Evolutionary conservation across 2,329 filamentous ascomycete species (phyloP).

Genomic region (Talaromyces sp.): DNA sequence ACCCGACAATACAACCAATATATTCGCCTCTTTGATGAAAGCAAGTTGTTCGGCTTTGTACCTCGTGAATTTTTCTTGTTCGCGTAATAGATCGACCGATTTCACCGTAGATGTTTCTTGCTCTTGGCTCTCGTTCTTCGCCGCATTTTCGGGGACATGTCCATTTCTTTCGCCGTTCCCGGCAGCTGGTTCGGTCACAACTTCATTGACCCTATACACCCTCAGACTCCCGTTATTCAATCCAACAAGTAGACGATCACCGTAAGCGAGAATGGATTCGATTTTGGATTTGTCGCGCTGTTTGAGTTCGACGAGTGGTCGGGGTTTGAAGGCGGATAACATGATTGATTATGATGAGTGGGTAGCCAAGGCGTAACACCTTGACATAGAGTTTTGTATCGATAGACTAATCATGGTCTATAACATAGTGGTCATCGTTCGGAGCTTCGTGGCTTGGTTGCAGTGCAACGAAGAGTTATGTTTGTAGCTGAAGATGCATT

Average conservation of each 20-base stretch:
- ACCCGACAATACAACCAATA: constrained; percentile 86
- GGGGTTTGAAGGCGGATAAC: constrained; percentile 96
- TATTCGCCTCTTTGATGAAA: constrained; percentile 90
- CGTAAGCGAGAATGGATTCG: constrained; percentile 89
- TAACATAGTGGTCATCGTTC: neutral
- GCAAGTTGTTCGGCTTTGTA: constrained; percentile 89
- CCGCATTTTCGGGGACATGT: constrained; percentile 20
- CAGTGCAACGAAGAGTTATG: neutral
- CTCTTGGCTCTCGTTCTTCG: constrained; percentile 16
- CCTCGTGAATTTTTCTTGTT: constrained; percentile 90
- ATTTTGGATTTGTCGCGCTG: constrained; percentile 94
- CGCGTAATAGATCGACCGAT: constrained; percentile 79
- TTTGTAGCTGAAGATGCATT: neutral
- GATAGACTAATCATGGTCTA: constrained; percentile 11
- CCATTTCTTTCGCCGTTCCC: constrained; percentile 21
- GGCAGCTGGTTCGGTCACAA: constrained; percentile 22
- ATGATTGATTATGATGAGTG: constrained; percentile 46
- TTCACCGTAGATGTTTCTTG: constrained; percentile 34
- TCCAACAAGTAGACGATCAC: constrained; percentile 87
- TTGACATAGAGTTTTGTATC: neutral
- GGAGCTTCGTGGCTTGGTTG: neutral
- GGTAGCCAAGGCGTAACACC: constrained; percentile 6
- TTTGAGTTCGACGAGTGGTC: constrained; percentile 94
- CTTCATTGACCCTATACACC: constrained; percentile 85
- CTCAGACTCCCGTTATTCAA: constrained; percentile 84